phyloP scores from a whole-genome alignment of 176 grass and related monocot genomes.

The Coix lacrymajobi region DNA sequence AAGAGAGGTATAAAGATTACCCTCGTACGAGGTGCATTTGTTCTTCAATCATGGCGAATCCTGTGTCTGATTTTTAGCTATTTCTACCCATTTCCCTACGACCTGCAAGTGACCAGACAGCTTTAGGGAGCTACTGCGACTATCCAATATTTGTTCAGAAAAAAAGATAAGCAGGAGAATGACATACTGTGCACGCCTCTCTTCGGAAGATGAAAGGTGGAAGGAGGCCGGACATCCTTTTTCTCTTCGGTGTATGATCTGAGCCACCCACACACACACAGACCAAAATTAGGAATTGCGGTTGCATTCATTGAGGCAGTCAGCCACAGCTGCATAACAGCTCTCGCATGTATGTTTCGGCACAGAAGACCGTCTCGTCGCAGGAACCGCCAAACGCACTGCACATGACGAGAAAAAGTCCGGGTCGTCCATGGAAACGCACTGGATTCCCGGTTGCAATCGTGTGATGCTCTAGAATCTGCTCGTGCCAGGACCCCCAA shows the following conservation, averaged over 20 bases:
- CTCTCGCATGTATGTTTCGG: no score
- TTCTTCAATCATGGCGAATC: constrained; percentile 4
- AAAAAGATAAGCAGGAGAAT: neutral
- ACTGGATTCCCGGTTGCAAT: neutral
- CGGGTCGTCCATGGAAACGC: no score
- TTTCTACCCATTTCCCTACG: neutral
- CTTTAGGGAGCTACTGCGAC: neutral
- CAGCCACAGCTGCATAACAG: no score
- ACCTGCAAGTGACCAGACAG: neutral
- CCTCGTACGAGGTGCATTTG: constrained; percentile 4
- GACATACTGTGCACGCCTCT: neutral
- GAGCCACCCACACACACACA: no score
- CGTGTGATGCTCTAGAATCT: neutral
- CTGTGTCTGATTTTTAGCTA: neutral
- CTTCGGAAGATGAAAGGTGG: neutral
- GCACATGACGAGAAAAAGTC: no score
- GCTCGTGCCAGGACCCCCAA: neutral
- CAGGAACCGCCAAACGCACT: neutral
- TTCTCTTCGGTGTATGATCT: neutral
- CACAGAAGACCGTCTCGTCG: neutral
- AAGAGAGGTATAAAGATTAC: constrained; percentile 21
- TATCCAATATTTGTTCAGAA: neutral
- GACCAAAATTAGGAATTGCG: neutral
- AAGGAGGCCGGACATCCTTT: neutral
- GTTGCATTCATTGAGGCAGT: neutral